These are phyloP conservation scores for Botryotinia globosa DNA, from an alignment of 2,329 filamentous ascomycete species.

Conservation along the genomic window DNA sequence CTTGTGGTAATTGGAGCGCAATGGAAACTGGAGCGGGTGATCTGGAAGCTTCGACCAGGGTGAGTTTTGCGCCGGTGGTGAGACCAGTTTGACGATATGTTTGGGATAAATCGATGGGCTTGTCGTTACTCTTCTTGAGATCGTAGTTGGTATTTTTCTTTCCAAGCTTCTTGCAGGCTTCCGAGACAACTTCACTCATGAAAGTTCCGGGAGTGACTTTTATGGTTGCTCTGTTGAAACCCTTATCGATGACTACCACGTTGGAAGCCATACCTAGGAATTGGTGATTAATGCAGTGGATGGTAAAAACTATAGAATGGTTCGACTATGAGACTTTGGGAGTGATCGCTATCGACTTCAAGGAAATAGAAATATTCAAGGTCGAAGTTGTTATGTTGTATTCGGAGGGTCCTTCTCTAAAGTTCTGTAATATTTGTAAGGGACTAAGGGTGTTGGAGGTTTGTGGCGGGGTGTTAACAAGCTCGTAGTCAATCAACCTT, in stretches of 20 bases:
- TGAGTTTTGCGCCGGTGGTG: conserved; percentile 81
- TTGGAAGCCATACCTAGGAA: conserved; percentile 70
- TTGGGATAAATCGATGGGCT: conserved; percentile 78
- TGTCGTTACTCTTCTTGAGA: conserved; percentile 83
- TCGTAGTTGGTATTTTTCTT: conserved; percentile 65
- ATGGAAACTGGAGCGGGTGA: conserved; percentile 84
- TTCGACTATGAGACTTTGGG: no score
- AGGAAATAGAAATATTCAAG: neutral
- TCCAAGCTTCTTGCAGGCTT: conserved; percentile 78
- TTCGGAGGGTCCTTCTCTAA: conserved; percentile 25
- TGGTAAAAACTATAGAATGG: neutral
- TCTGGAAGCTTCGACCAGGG: conserved; percentile 82
- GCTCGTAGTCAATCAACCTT: neutral
- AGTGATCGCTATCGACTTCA: neutral
- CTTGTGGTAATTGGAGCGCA: conserved; percentile 77
- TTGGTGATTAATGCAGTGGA: neutral
- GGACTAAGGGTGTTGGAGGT: conserved; percentile 16
- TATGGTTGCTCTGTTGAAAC: conserved; percentile 72
- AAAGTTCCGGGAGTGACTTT: conserved; percentile 81
- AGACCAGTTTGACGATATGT: conserved; percentile 82
- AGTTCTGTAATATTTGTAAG: conserved; percentile 34
- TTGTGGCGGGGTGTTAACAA: conserved; percentile 33
- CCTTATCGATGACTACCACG: conserved; percentile 81
- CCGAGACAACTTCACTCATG: conserved; percentile 78
- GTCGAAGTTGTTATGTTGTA: neutral